A percentile compares a stretch with the other conserved stretches of the same genome.
Conservation (phyloP, 768 basidiomycete genomes). For the Suillus subluteus region DNA sequence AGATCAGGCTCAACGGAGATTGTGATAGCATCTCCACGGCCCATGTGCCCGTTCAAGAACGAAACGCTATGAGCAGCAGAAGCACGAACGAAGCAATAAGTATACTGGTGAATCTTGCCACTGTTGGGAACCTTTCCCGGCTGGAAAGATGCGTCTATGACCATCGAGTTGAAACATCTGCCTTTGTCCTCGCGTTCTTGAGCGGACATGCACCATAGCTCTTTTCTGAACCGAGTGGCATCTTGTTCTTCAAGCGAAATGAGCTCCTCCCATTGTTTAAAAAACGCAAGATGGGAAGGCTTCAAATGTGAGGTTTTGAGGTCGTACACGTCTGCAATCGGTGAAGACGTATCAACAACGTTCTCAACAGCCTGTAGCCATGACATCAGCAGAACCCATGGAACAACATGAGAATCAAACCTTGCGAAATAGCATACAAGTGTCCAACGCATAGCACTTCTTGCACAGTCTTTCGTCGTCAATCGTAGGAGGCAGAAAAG, state of each 20-base stretch:
- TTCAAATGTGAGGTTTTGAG: conserved; percentile 85
- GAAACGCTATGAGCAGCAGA: conserved; percentile 29
- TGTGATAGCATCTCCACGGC: conserved; percentile 79
- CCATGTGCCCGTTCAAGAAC: conserved; percentile 80
- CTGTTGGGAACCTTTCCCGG: conserved; percentile 27
- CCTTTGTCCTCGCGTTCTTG: conserved; percentile 79
- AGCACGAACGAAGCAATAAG: conserved; percentile 69
- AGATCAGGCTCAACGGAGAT: conserved; percentile 87
- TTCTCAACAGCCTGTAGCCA: conserved; percentile 67
- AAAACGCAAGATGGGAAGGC: conserved; percentile 68
- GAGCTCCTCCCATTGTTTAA: conserved; percentile 88
- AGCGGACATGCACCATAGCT: conserved; percentile 92
- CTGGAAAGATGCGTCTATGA: conserved; percentile 52
- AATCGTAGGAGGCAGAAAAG: conserved; percentile 85
- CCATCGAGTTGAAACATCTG: conserved; percentile 84
- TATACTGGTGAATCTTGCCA: conserved; percentile 75
- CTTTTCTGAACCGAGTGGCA: conserved; percentile 79
- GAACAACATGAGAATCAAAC: conserved; percentile 37
- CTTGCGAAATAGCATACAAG: conserved; percentile 94
- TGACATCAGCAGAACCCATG: conserved; percentile 9
- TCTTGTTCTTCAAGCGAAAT: conserved; percentile 89
- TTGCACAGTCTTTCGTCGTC: conserved; percentile 81
- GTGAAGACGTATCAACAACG: conserved; percentile 53
- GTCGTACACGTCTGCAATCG: conserved; percentile 69
- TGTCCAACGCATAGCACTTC: conserved; percentile 80